phyloP scores from a whole-genome alignment of 2,329 filamentous ascomycete species.

The Ascocoryne sarcoides region DNA sequence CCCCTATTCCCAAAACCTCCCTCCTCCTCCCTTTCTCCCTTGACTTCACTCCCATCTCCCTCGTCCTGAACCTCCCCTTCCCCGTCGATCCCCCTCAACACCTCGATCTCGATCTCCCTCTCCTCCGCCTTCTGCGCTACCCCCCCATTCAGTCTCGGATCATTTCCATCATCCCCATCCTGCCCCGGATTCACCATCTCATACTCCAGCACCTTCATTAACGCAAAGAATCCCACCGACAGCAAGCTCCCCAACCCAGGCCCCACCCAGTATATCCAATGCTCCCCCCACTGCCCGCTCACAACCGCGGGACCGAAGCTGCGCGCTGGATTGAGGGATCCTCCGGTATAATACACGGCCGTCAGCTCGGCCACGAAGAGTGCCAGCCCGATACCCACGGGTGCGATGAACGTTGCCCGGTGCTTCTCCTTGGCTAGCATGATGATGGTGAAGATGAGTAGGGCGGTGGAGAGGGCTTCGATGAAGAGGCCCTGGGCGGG shows the following conservation, averaged over 20 bases:
- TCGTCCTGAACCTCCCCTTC: too few relatives aligned
- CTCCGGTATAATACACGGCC: constrained; percentile 33
- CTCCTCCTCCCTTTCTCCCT: too few relatives aligned
- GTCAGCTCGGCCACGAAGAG: constrained; percentile 40
- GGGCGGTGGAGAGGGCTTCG: constrained; percentile 39
- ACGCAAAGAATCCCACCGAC: constrained; percentile 40
- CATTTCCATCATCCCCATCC: constrained; percentile 36
- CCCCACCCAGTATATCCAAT: constrained; percentile 44
- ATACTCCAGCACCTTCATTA: constrained; percentile 44
- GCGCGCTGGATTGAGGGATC: constrained; percentile 37
- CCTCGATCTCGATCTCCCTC: too few relatives aligned
- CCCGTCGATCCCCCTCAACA: too few relatives aligned
- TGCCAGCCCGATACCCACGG: constrained; percentile 38
- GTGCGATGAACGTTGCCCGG: constrained; percentile 38
- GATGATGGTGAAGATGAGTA: constrained; percentile 41
- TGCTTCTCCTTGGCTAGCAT: constrained; percentile 37
- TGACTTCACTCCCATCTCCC: too few relatives aligned
- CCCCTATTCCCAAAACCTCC: too few relatives aligned
- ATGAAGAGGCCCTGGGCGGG: constrained; percentile 40
- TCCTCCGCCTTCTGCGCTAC: constrained; percentile 36
- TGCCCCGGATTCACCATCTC: constrained; percentile 40
- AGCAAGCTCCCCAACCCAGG: constrained; percentile 41
- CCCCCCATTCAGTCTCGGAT: too few relatives aligned
- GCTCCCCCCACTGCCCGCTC: constrained; percentile 34
- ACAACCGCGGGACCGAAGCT: constrained; percentile 40